These are phyloP conservation scores for Umbelopsis vinacea DNA, from an alignment of 192 early-diverging fungal genomes.

Conservation along the genomic window DNA sequence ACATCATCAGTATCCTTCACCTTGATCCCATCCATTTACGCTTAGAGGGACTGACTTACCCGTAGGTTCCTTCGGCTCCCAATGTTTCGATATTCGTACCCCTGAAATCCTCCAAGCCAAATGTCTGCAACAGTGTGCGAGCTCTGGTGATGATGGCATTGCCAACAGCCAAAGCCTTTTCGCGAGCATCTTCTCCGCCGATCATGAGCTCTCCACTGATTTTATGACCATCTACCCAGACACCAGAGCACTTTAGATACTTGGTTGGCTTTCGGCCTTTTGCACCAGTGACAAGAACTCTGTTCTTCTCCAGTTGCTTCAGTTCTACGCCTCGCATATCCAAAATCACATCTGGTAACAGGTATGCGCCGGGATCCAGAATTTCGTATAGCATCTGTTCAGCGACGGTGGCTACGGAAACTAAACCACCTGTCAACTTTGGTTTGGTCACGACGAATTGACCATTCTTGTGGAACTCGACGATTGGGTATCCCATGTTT, in stretches of 20 bases:
- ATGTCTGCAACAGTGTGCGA: conserved; percentile 43
- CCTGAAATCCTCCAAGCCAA: conserved; percentile 55
- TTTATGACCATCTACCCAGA: conserved; percentile 65
- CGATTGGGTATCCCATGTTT: conserved; percentile 74
- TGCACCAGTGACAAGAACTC: conserved; percentile 63
- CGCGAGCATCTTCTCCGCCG: conserved; percentile 62
- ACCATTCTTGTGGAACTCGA: conserved; percentile 58
- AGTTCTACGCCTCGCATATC: conserved; percentile 63
- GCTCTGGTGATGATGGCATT: conserved; percentile 58
- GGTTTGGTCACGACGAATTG: conserved; percentile 65
- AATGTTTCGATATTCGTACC: conserved; percentile 60
- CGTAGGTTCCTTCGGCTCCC: conserved; percentile 64
- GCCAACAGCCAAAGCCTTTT: conserved; percentile 61
- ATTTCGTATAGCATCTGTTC: conserved; percentile 73
- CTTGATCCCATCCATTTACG: background rate
- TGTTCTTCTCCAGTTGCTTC: conserved; percentile 55
- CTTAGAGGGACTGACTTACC: conserved; percentile 38
- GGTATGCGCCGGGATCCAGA: conserved; percentile 65
- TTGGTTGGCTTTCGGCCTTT: conserved; percentile 62
- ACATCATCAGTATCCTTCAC: too few species aligned
- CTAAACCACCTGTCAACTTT: conserved; percentile 63
- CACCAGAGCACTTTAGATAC: conserved; percentile 63
- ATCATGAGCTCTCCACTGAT: conserved; percentile 62
- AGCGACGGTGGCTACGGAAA: conserved; percentile 57
- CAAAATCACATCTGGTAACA: conserved; percentile 67